Base-by-base conservation (phyloP, 2,329 filamentous ascomycete species). In the Aspergillus ustus region DNA sequence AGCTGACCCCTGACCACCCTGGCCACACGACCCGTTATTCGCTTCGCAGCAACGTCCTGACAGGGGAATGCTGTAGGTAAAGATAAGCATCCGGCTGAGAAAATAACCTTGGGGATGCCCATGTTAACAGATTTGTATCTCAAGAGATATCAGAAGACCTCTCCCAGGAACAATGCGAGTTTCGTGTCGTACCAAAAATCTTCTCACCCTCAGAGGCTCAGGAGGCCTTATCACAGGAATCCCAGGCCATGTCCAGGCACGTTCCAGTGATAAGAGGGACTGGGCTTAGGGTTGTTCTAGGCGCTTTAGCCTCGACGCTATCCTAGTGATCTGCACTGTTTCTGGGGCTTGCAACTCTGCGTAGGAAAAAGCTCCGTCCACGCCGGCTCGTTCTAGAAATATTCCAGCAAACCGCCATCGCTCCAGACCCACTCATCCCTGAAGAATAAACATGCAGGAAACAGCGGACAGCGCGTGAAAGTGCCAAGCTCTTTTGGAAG, bases 391-490 rank as follows among this genome's bases (percentile, higher is more conserved):
- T 60, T 59, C 62, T 66, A 57, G 48, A 62, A 64, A 45, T 45
- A 52, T 58, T 43, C 59, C 53, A 40, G 54, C 50, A 60, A 52
- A 19, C 25, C 50, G 25, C 50, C 17, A n/a, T 43, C 31, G 46
- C 22, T 37, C 34, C 6, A 57, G 43, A 25, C 40, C 64, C 57
- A 62, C 60, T 59, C 58, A 62, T 6, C 34, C 31, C 50, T 19
- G 20, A 19, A 17, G 20, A 46, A 54, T 28, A 19, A 48, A 53
- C 51, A 48, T 48, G 46, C 49, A 43, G 53, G 22, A 49, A 67
- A 31, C 51, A 53, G 54, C 57, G 56, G 50, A 54, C 62, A 60
- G 56, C 60, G 59, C 63, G 58, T 61, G 63, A 62, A 58, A 25
- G 51, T 58, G 65, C 63, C 63, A 63, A 66, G 65, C 46, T 52